These are phyloP conservation scores for Kandelia obovata DNA, from an alignment of 345 rosid species.

Conservation along the genomic window DNA sequence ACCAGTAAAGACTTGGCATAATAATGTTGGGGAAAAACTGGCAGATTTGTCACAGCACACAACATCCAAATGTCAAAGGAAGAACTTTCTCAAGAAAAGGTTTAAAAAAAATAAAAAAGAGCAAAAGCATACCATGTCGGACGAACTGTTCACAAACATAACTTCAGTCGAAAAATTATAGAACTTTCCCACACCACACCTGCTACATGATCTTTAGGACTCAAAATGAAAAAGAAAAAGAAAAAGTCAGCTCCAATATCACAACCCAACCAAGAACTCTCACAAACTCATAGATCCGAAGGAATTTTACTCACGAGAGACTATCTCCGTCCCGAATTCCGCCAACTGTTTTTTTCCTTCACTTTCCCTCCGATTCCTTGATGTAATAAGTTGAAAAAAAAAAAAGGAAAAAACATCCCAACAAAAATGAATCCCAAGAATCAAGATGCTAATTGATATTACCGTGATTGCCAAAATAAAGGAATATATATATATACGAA, in stretches of 20 bases:
- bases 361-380: no score
- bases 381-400: no score
- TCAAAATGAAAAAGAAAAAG: background rate
- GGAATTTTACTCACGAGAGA: background rate
- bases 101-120: background rate
- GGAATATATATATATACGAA: no score
- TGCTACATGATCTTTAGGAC: constrained; percentile 22
- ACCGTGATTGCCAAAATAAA: no score
- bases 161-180: constrained; percentile 22
- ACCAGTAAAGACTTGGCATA: background rate
- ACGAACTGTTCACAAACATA: constrained; percentile 13
- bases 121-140: constrained; percentile 10
- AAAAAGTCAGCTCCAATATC: background rate
- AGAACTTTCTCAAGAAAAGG: no score
- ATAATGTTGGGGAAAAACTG: no score
- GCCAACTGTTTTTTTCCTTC: background rate
- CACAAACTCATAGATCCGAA: background rate
- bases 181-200: constrained; percentile 30
- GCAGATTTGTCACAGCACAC: background rate
- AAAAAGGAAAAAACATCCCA: no score
- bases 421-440: no score
- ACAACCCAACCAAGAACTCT: background rate
- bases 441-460: no score
- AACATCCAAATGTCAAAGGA: background rate
- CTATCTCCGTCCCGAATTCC: constrained; percentile 14